phyloP scores from a whole-genome alignment of 768 basidiomycete genomes.

The Serendipita indica region DNA sequence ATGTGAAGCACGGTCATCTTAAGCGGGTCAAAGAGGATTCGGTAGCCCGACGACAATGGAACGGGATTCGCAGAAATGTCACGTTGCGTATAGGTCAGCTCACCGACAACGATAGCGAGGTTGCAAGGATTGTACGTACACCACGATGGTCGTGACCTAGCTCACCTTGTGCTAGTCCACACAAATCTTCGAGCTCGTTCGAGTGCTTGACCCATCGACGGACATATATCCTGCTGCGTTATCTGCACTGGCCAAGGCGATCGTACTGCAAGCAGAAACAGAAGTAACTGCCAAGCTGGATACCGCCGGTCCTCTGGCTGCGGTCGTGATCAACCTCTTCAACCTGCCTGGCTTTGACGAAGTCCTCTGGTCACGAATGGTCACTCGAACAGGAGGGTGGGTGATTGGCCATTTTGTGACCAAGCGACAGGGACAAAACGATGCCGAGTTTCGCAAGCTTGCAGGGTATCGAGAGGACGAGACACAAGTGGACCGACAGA shows the following conservation, averaged over 20 bases:
- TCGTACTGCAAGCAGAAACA: conserved; percentile 83
- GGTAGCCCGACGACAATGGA: conserved; percentile 45
- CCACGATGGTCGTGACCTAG: conserved; percentile 14
- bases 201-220: conserved; percentile 20
- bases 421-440: conserved; percentile 21
- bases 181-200: conserved; percentile 31
- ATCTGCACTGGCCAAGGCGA: conserved; percentile 76
- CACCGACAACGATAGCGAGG: conserved; percentile 50
- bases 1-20: conserved; percentile 51
- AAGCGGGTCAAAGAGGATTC: conserved; percentile 45
- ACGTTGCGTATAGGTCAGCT: conserved; percentile 80
- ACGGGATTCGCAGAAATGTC: conserved; percentile 55
- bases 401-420: conserved; percentile 27
- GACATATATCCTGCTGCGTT: conserved; percentile 60
- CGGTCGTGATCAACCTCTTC: conserved; percentile 50
- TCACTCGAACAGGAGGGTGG: conserved; percentile 84
- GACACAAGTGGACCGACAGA: conserved; percentile 41
- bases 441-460: conserved; percentile 26
- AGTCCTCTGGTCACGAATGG: conserved; percentile 70
- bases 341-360: conserved; percentile 44
- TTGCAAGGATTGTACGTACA: conserved; percentile 46
- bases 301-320: conserved; percentile 69
- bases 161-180: conserved; percentile 22
- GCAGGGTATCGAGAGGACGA: conserved; percentile 34
- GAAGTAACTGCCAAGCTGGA: conserved; percentile 83